phyloP scores from a whole-genome alignment of 306 rosid species.

The Sicyos edulis region DNA sequence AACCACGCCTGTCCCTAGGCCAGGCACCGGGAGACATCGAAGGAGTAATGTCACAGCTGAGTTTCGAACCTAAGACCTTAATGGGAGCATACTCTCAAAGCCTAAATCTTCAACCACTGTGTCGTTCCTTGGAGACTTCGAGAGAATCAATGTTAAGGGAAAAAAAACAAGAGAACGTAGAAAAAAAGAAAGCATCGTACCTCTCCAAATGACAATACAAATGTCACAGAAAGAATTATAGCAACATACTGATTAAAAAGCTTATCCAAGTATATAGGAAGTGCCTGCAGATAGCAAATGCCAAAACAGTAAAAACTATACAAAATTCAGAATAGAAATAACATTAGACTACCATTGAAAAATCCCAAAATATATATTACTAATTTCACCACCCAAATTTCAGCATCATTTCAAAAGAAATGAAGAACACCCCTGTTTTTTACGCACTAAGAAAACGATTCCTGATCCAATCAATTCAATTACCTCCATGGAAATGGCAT shows the following conservation, averaged over 20 bases:
- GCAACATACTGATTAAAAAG: conserved; percentile 83
- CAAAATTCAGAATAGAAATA: neutral
- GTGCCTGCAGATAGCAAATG: conserved; percentile 63
- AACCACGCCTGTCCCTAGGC: too few relatives aligned
- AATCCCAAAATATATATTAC: neutral
- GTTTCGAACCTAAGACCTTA: too few relatives aligned
- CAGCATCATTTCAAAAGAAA: conserved; percentile 8
- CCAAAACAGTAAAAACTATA: conserved; percentile 23
- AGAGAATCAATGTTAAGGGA: too few relatives aligned
- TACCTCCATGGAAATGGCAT: conserved; percentile 93
- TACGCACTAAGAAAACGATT: neutral
- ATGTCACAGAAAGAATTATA: conserved; percentile 86
- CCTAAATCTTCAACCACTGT: too few relatives aligned
- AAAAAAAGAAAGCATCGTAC: conserved; percentile 30
- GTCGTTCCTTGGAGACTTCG: too few relatives aligned
- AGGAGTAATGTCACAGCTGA: too few relatives aligned
- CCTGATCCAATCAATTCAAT: conserved; percentile 20
- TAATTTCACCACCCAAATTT: neutral
- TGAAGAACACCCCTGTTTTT: neutral
- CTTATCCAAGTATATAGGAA: conserved; percentile 83
- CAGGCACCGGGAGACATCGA: too few relatives aligned
- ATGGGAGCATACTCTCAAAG: too few relatives aligned
- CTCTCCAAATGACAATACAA: conserved; percentile 82
- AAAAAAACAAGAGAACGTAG: neutral
- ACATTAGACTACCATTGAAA: neutral